These are phyloP conservation scores for Chytriomyces sp. DNA, from an alignment of 192 early-diverging fungal species.

Conservation along the genomic window DNA sequence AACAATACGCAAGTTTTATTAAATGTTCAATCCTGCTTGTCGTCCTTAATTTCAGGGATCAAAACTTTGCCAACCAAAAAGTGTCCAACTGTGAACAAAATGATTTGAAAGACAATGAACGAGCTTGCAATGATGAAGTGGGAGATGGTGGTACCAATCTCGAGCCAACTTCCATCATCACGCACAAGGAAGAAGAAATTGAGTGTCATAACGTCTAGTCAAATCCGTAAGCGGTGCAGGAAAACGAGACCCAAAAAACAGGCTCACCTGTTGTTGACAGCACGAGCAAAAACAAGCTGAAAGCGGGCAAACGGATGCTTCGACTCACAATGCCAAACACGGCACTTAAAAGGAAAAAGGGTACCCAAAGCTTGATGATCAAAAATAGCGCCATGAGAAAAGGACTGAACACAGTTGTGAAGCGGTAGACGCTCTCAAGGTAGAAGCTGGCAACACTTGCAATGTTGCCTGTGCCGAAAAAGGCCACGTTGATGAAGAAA, in stretches of 20 bases:
- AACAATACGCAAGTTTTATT: not conserved
- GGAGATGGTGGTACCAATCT: conserved; percentile 94
- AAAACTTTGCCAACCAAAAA: conserved; percentile 52
- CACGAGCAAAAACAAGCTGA: conserved; percentile 84
- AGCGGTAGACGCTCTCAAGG: conserved; percentile 83
- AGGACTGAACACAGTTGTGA: conserved; percentile 88
- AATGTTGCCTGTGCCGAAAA: conserved; percentile 97
- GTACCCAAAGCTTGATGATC: conserved; percentile 89
- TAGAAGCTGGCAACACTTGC: conserved; percentile 86
- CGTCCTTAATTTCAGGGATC: conserved; percentile 31
- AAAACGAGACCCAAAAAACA: conserved; percentile 10
- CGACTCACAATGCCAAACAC: conserved; percentile 77
- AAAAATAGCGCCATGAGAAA: conserved; percentile 86
- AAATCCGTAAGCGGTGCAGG: too few relatives aligned
- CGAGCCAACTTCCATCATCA: conserved; percentile 92
- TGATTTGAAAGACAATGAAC: conserved; percentile 89
- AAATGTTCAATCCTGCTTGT: not conserved
- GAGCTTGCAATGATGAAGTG: conserved; percentile 93
- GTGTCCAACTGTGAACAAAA: conserved; percentile 81
- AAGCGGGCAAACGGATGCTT: conserved; percentile 78
- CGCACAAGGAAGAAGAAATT: conserved; percentile 95
- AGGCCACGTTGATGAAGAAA: conserved; percentile 89
- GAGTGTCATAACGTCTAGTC: conserved; percentile 93
- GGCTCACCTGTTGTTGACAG: conserved; percentile 80
- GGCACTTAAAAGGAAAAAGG: conserved; percentile 89